Percentiles rank a stretch among this genome's conserved stretches.
Conservation (phyloP, 2,329 filamentous ascomycete species). For the Talaromyces sp. region DNA sequence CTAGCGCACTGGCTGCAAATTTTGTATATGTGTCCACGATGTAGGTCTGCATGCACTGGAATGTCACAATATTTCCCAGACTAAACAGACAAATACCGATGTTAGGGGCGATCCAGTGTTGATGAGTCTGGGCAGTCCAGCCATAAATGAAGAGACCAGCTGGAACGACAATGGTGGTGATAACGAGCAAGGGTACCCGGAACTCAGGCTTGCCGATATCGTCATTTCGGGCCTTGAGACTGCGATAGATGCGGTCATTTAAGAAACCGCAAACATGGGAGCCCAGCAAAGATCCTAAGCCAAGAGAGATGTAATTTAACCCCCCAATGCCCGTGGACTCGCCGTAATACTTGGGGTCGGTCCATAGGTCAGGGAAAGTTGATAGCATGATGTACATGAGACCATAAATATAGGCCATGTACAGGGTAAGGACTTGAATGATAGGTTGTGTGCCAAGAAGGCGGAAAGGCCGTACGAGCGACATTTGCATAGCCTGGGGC, state of each 20-base stretch:
- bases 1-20: constrained; percentile 35
- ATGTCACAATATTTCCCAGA: constrained; percentile 40
- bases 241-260: not conserved
- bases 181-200: constrained; percentile 54
- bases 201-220: constrained; percentile 51
- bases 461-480: constrained; percentile 47
- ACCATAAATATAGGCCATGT: constrained; percentile 52
- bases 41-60: constrained; percentile 43
- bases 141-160: constrained; percentile 54
- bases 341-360: constrained; percentile 43
- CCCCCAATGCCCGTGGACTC: constrained; percentile 36
- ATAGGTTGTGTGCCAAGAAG: constrained; percentile 52
- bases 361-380: constrained; percentile 10
- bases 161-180: constrained; percentile 48
- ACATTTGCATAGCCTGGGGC: constrained; percentile 43
- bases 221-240: constrained; percentile 28
- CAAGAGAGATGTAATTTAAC: constrained; percentile 4
- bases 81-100: constrained; percentile 49
- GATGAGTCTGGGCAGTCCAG: constrained; percentile 47
- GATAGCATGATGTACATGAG: constrained; percentile 47
- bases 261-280: not conserved
- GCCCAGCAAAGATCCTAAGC: not conserved
- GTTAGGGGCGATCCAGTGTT: constrained; percentile 53
- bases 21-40: constrained; percentile 35
- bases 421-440: constrained; percentile 46